These are phyloP conservation scores for Pleurotus salmoneostramineus DNA, from an alignment of 768 basidiomycete genomes.

Conservation along the genomic window DNA sequence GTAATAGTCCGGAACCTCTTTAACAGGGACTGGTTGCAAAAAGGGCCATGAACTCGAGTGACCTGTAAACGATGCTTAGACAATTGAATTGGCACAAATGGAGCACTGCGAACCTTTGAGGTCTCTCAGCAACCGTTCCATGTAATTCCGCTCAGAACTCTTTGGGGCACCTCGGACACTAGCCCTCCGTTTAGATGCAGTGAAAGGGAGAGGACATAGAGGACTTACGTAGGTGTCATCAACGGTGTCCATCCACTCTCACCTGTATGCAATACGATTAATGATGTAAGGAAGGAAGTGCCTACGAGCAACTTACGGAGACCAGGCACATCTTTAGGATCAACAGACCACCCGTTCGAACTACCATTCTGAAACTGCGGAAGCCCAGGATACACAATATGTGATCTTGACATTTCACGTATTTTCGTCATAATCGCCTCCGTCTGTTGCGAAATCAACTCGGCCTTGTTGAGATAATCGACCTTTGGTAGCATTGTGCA, in stretches of 20 bases:
- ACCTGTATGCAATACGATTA: slow-evolving; percentile 35
- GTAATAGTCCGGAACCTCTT: slow-evolving; percentile 86
- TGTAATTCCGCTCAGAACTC: slow-evolving; percentile 57
- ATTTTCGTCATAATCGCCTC: slow-evolving; percentile 90
- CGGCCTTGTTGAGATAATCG: slow-evolving; percentile 80
- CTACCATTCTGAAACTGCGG: slow-evolving; percentile 66
- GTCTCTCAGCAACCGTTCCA: slow-evolving; percentile 78
- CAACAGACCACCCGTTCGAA: slow-evolving; percentile 45
- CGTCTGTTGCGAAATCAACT: slow-evolving; percentile 75
- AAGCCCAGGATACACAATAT: slow-evolving; percentile 79
- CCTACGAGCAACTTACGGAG: slow-evolving; percentile 51
- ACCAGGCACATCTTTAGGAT: slow-evolving; percentile 84
- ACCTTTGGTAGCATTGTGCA: slow-evolving; percentile 94
- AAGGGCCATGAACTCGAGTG: slow-evolving; percentile 90
- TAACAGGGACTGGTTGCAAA: slow-evolving; percentile 68
- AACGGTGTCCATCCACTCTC: slow-evolving; percentile 92
- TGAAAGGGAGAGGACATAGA: background rate
- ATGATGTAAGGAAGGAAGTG: slow-evolving; percentile 3
- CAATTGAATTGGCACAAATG: background rate
- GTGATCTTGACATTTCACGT: slow-evolving; percentile 79
- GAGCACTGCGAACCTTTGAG: slow-evolving; percentile 39
- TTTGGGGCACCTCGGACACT: slow-evolving; percentile 33
- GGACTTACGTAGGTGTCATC: slow-evolving; percentile 66
- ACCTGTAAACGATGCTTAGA: slow-evolving; percentile 16
- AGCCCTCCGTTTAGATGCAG: background rate